Conservation (phyloP, 768 basidiomycete species). For the Naganishia vishniacii region DNA sequence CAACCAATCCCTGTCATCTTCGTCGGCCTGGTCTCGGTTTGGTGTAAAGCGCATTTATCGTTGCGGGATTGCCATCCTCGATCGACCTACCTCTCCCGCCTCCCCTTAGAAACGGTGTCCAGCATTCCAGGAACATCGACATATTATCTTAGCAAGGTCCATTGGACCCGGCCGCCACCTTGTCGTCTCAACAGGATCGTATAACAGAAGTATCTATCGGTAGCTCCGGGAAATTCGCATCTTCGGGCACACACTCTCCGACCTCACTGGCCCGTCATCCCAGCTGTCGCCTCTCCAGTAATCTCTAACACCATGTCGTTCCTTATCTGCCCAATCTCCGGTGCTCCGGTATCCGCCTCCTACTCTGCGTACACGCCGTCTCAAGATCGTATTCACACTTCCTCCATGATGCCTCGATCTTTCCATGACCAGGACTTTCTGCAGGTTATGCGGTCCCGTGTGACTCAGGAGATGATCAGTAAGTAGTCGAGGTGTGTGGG, state of each 20-base stretch:
- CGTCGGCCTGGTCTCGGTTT: neutral
- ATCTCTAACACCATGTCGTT: slow-evolving; percentile 14
- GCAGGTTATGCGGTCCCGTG: slow-evolving; percentile 22
- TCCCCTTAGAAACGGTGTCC: no score
- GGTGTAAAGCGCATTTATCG: no score
- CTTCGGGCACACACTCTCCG: slow-evolving; percentile 4
- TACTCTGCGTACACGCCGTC: slow-evolving; percentile 17
- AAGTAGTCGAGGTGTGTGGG: no score
- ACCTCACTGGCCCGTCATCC: slow-evolving; percentile 14
- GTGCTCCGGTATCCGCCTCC: slow-evolving; percentile 18
- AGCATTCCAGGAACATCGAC: no score
- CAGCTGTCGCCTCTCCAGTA: slow-evolving; percentile 18
- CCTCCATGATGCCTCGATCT: slow-evolving; percentile 26
- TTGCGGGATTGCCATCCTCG: no score
- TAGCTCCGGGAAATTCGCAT: no score
- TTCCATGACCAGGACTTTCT: slow-evolving; percentile 27
- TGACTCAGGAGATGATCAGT: slow-evolving; percentile 29
- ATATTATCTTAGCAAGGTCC: no score
- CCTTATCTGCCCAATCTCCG: slow-evolving; percentile 11
- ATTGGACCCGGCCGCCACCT: no score
- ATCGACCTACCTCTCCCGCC: no score
- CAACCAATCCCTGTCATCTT: slow-evolving; percentile 2
- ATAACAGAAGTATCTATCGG: no score
- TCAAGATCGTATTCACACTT: slow-evolving; percentile 25
- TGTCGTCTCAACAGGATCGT: neutral